phyloP scores from a whole-genome alignment of 805 yeast genomes.

The Hanseniaspora mollemarum region DNA sequence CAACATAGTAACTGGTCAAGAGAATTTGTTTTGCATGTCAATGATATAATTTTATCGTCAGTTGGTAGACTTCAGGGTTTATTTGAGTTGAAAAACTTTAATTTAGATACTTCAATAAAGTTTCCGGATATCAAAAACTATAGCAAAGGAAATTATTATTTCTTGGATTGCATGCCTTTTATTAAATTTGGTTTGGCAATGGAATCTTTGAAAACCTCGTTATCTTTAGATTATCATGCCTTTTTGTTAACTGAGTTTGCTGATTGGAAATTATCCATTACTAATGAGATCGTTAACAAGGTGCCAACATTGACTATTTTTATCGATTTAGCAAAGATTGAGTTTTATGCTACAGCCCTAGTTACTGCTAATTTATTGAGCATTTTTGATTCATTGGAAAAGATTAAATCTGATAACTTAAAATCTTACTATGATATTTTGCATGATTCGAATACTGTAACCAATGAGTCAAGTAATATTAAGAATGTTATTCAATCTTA shows the following conservation, averaged over 20 bases:
- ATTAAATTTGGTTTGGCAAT: constrained; percentile 49
- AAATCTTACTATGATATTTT: constrained; percentile 66
- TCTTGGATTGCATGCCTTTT: constrained; percentile 5
- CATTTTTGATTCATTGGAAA: constrained; percentile 53
- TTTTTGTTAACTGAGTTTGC: constrained; percentile 54
- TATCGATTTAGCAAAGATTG: constrained; percentile 40
- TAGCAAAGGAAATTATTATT: background rate
- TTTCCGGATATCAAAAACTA: constrained; percentile 46
- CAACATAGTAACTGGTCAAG: constrained; percentile 64
- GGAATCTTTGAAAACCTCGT: constrained; percentile 43
- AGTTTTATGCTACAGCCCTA: constrained; percentile 64
- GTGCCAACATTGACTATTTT: constrained; percentile 40
- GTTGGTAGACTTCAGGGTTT: constrained; percentile 75
- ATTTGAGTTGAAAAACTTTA: constrained; percentile 39
- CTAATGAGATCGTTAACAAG: constrained; percentile 49
- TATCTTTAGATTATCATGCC: constrained; percentile 75
- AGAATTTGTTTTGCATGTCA: constrained; percentile 50
- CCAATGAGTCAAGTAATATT: constrained; percentile 21
- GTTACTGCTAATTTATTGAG: constrained; percentile 77
- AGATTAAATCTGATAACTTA: constrained; percentile 63
- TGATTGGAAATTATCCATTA: constrained; percentile 42
- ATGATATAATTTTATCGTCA: constrained; percentile 40
- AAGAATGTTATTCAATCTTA: constrained; percentile 27
- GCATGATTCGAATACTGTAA: constrained; percentile 40
- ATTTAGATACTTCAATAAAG: constrained; percentile 52